Base-by-base conservation (phyloP, 805 yeast species). In the Metschnikowia orientalis region DNA sequence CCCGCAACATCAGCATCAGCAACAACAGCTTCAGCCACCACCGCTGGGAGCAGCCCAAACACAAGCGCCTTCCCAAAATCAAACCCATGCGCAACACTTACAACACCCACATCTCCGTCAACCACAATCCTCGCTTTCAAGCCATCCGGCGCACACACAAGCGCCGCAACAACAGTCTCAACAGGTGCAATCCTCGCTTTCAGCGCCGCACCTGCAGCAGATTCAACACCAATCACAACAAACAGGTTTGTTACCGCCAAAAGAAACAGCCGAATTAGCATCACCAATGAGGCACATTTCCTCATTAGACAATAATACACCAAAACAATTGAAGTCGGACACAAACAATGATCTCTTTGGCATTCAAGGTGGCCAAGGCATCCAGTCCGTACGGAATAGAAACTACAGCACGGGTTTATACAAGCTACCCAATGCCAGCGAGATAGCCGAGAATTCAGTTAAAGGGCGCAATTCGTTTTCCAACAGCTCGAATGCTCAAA, bases 181-280 rank as follows among this genome's bases (percentile, higher is more conserved):
- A 18, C 13, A 10, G 15, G 41, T 28, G 24, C 44, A 34, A 20
- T 36, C 17, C 11, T 39, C 27, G 23, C 26, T 14, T n/a, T 26
- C 12, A 18, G 43, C 17, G 15, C n/a, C 40, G 27, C 18, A 35
- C 7, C 21, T 38, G 28, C 8, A 29, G 21, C 14, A 45, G 33
- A 13, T 42, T 26, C 17, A 35, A 23, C 7, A 30, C 21, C 16
- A 47, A 32, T 27, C 40, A 28, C 20, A 20, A 15, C n/a, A 27
- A 18, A 21, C 35, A 26, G 13, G 35, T 16, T 21, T 16, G 10
- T 26, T 23, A 24, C 40, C 37, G 23, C 8, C 44, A 52, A 57
- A 37, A 61, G 59, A 44, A 56, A 66, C 46, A 55, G 61, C 37
- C 44, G 76, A 45, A 69, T 71, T 34, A 47, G 55, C 63, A n/a